phyloP scores from a whole-genome alignment of 371 early-diverging fungal species.

The Mucor irregularis region DNA sequence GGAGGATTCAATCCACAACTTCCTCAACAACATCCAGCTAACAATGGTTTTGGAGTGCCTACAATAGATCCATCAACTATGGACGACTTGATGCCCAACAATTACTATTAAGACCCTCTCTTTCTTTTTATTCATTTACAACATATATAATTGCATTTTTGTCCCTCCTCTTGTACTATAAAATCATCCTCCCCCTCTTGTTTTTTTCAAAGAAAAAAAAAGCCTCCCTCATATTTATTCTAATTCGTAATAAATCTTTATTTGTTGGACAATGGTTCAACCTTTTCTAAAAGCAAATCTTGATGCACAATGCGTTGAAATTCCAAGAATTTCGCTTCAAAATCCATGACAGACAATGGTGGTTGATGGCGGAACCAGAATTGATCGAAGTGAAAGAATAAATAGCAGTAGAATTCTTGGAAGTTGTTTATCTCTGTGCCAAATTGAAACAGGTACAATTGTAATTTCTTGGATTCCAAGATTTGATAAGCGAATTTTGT shows the following conservation, averaged over 20 bases:
- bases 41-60: too few species aligned
- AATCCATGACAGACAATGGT: slow-evolving; percentile 73
- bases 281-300: slow-evolving; percentile 27
- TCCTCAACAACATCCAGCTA: slow-evolving; percentile 1
- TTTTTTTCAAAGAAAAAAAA: not conserved
- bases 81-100: slow-evolving; percentile 2
- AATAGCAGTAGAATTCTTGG: slow-evolving; percentile 74
- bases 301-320: slow-evolving; percentile 53
- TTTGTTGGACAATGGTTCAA: slow-evolving; percentile 14
- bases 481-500: slow-evolving; percentile 67
- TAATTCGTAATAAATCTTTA: not conserved
- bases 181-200: not conserved
- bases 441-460: slow-evolving; percentile 62
- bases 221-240: not conserved
- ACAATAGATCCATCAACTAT: not conserved
- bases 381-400: slow-evolving; percentile 69
- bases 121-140: not conserved
- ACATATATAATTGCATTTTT: not conserved
- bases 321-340: slow-evolving; percentile 63
- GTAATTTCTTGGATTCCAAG: slow-evolving; percentile 66
- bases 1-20: not conserved
- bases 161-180: slow-evolving; percentile 2
- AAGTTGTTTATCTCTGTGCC: slow-evolving; percentile 55
- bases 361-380: slow-evolving; percentile 66
- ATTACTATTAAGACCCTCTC: not conserved